Conservation (phyloP, 2,329 filamentous ascomycete genomes). For the Cladophialophora yegresii region DNA sequence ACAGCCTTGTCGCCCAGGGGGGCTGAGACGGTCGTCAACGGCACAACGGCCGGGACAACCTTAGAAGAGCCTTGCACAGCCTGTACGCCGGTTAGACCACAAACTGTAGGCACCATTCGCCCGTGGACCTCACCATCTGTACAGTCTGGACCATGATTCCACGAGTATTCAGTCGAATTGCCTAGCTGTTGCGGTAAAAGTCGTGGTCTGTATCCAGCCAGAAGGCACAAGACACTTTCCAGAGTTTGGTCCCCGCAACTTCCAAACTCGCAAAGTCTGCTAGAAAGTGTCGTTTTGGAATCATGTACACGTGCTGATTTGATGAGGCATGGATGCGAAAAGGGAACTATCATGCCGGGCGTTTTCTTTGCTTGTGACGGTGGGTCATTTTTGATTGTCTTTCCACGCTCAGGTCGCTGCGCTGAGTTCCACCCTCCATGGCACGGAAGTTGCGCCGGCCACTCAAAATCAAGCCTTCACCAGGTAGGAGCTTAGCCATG, state of each 20-base stretch:
- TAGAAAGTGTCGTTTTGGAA: not conserved
- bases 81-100: not conserved
- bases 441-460: not conserved
- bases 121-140: not conserved
- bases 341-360: not conserved
- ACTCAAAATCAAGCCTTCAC: not conserved
- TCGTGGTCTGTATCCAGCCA: no score
- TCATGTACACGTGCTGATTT: not conserved
- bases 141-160: not conserved
- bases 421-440: not conserved
- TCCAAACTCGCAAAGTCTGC: not conserved
- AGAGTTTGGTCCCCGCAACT: not conserved
- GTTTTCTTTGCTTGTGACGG: not conserved
- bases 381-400: not conserved
- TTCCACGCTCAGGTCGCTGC: not conserved
- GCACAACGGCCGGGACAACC: not conserved
- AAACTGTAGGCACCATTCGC: not conserved
- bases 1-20: not conserved
- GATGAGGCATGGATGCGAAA: not conserved
- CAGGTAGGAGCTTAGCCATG: not conserved
- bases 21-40: not conserved
- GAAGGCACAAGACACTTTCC: no score
- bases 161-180: not conserved
- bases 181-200: not conserved
- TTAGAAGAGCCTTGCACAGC: slow-evolving; percentile 1